phyloP scores from a whole-genome alignment of 2,329 filamentous ascomycete genomes.

The Nannizziopsis arthrosporioides region DNA sequence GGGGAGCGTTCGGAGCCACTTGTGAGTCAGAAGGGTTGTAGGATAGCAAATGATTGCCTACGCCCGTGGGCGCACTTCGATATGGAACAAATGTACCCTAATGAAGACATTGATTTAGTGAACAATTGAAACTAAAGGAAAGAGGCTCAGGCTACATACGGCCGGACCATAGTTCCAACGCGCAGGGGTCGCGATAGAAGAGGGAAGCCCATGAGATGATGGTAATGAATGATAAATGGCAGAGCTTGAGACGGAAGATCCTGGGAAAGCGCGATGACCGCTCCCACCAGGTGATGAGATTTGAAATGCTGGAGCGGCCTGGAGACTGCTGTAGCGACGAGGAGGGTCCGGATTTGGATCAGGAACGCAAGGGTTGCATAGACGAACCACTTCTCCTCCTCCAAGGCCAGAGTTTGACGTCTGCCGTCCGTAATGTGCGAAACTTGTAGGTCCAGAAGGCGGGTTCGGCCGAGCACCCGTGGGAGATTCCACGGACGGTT shows the following conservation, averaged over 20 bases:
- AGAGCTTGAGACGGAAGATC: background rate
- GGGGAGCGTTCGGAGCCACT: no score
- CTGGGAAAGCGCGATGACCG: background rate
- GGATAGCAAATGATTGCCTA: no score
- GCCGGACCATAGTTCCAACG: no score
- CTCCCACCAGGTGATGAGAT: background rate
- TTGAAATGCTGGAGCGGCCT: background rate
- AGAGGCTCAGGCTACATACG: no score
- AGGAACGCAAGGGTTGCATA: conserved; percentile 63
- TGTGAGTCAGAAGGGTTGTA: no score
- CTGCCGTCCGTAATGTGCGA: conserved; percentile 10
- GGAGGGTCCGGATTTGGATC: conserved; percentile 53
- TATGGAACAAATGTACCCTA: no score
- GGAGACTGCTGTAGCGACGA: conserved; percentile 20
- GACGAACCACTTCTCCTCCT: conserved; percentile 55
- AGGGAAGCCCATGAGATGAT: conserved; percentile 17
- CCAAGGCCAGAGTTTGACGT: conserved; percentile 42
- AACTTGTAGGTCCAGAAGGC: conserved; percentile 36
- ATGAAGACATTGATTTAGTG: no score
- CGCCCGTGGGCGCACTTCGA: no score
- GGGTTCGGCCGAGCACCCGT: conserved; percentile 32
- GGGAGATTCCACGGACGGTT: conserved; percentile 32
- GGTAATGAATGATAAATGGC: conserved; percentile 3
- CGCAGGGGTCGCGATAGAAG: background rate
- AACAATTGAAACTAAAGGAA: no score